Evolutionary conservation across 495 filamentous ascomycete genomes (phyloP), one percentile per base, ranked within the genome.

Genomic region (Articulospora tetracladia): DNA sequence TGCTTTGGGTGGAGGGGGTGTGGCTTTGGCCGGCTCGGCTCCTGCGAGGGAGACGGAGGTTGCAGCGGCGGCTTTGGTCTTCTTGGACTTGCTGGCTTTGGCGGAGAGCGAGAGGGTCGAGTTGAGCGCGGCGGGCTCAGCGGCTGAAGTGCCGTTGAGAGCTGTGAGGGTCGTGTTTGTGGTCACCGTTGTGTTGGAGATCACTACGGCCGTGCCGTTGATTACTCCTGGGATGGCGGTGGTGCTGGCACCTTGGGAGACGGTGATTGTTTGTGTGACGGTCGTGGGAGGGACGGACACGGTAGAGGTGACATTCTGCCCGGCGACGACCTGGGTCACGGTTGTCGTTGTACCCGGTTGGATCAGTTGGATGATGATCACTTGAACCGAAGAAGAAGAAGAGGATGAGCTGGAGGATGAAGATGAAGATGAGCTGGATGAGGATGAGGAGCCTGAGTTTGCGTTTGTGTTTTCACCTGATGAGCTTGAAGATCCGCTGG

Each of bases 341-440:
- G 51, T 64, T 46, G 39, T 49, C 4, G 39, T 57, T 47, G 12
- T 10, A 15, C 61, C 56, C 0, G 61, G 61, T 36, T 58, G 41
- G 24, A 52, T 64, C 24, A 59, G 41, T 28, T 55, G 12, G 15
- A 64, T 59, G 39, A 59, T 56, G 39, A 64, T 55, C 2, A 64
- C 57, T n/a, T 64, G 27, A 13, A 62, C 53, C 1, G 60, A 57
- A 1, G 53, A 39, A 7, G 60, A 53, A 13, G 59, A 61, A 2
- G 59, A 57, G 11, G 55, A 53, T 4, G 53, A 57, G n/a, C 54
- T 47, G 46, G 60, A 57, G 10, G 54, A 53, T 2, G 28, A 44
- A 3, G 47, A 47, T 24, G 49, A 41, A 22, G 53, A 57, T 11
- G 54, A 53, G 17, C 22, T 39, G 17, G 47, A 57, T n/a, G 58